Base-by-base conservation (phyloP, 106 monocot species). In the Dendrobium huoshanense region DNA sequence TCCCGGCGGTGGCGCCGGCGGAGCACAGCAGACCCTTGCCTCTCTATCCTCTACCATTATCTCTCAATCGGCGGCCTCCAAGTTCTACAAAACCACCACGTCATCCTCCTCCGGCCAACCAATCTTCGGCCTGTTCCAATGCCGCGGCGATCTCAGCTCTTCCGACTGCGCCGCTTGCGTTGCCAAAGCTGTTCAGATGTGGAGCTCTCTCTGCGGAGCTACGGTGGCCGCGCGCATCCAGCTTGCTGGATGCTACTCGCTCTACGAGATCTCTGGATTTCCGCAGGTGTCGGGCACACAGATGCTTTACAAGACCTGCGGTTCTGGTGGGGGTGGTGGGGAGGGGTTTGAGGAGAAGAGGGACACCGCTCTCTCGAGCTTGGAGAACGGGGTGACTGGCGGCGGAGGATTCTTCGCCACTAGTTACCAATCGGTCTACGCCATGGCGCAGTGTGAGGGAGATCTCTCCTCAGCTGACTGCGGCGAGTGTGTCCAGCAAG, bases 381-480 rank as follows among this genome's bases (percentile, higher is more conserved):
- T 99, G 58, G 86, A 95, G 95, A 90, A 81, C 77, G 91, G 86
- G 19, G 64, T 91, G 25, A 76, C 75, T 7, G 40, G 41, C 27
- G 84, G 83, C 20, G 82, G 85, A 64, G 90, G 93, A 55, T 99
- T 95, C 84, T 95, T 90, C 78, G 91, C 89, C 17, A 91, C 98
- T 5, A 89, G 85, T 75, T 99, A 88, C 82, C 85, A 81, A 47
- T 77, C 81, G 31, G 93, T 99, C 33, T 99, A 93, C 68, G 90
- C 92, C 24, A 91, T 99, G 99, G 95, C 95, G 17, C 99, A 99
- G 82, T 99, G 99, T 79, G 93, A 99, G 78, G 95, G 99, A 44
- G 99, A 95, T 55, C 85, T 99, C 58, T 93, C 93, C 40, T 65
- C 77, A 0, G 82, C 84, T 2, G 93, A 95, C 79, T 95, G 99